Percentiles rank a stretch among this genome's conserved stretches.
These are phyloP conservation scores for Phoma herbarum DNA, from an alignment of 2,329 filamentous ascomycete species.

Conservation along the genomic window DNA sequence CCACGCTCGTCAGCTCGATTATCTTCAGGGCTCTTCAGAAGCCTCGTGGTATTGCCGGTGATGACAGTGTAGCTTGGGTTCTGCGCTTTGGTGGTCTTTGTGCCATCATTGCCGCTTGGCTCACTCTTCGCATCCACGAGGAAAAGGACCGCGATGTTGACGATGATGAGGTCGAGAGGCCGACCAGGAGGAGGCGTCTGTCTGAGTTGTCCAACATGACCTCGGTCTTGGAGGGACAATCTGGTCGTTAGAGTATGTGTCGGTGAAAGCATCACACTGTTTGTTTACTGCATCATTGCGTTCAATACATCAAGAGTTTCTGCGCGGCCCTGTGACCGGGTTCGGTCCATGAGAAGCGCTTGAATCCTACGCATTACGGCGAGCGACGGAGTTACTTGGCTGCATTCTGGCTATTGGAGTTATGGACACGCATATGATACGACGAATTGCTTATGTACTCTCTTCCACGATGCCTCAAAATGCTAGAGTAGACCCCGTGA, in stretches of 20 bases:
- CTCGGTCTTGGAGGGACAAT: slow-evolving; percentile 17
- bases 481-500: not conserved
- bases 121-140: slow-evolving; percentile 74
- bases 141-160: slow-evolving; percentile 52
- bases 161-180: slow-evolving; percentile 28
- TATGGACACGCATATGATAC: slow-evolving; percentile 8
- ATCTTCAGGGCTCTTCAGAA: slow-evolving; percentile 90
- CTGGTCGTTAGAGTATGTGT: slow-evolving; percentile 6
- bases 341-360: slow-evolving; percentile 10
- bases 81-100: slow-evolving; percentile 83
- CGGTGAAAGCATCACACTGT: slow-evolving; percentile 1
- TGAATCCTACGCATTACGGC: slow-evolving; percentile 15
- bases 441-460: not conserved
- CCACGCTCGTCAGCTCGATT: slow-evolving; percentile 81
- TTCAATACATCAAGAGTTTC: not conserved
- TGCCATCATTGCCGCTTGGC: slow-evolving; percentile 77
- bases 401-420: slow-evolving; percentile 14
- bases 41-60: slow-evolving; percentile 81
- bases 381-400: slow-evolving; percentile 19
- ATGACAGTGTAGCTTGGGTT: slow-evolving; percentile 87
- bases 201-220: slow-evolving; percentile 23
- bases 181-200: slow-evolving; percentile 31
- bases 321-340: not conserved
- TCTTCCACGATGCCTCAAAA: not conserved
- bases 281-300: slow-evolving; percentile 5